A percentile compares a stretch with the other conserved stretches of the same genome.
These are phyloP conservation scores for Chlamydomonas reinhardtii DNA, from an alignment of 163 green algal species.

Conservation along the genomic window DNA sequence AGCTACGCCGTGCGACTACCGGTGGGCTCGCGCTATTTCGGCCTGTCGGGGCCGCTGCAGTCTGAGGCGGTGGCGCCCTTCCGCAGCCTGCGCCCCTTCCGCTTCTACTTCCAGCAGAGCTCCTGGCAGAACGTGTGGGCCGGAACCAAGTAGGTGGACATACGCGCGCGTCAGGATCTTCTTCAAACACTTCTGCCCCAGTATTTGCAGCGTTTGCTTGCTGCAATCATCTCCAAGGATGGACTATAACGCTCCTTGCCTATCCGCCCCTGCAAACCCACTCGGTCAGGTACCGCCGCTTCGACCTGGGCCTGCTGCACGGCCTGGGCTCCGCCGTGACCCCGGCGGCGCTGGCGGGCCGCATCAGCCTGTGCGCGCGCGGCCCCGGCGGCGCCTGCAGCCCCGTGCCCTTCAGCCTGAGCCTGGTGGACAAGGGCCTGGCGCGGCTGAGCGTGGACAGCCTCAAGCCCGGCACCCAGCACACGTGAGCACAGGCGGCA, in stretches of 20 bases:
- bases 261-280: too few relatives aligned
- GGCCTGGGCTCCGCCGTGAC: constrained; percentile 25
- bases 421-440: not conserved
- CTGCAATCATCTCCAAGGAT: too few relatives aligned
- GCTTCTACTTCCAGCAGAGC: not conserved
- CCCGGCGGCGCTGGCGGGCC: not conserved
- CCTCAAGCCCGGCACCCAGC: not conserved
- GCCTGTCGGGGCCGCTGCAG: constrained; percentile 44
- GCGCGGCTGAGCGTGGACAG: not conserved
- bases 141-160: not conserved
- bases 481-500: too few relatives aligned
- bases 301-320: constrained; percentile 53
- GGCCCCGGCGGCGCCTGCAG: not conserved
- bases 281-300: not conserved
- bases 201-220: too few relatives aligned
- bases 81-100: constrained; percentile 47
- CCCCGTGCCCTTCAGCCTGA: constrained; percentile 31
- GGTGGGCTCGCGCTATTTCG: constrained; percentile 37
- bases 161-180: not conserved
- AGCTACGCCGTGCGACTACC: constrained; percentile 47
- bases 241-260: too few relatives aligned
- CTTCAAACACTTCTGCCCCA: too few relatives aligned
- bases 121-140: not conserved
- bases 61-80: not conserved
- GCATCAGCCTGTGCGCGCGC: constrained; percentile 40